Base-by-base conservation (phyloP, 192 early-diverging fungal species). In the Linderina pennispora region DNA sequence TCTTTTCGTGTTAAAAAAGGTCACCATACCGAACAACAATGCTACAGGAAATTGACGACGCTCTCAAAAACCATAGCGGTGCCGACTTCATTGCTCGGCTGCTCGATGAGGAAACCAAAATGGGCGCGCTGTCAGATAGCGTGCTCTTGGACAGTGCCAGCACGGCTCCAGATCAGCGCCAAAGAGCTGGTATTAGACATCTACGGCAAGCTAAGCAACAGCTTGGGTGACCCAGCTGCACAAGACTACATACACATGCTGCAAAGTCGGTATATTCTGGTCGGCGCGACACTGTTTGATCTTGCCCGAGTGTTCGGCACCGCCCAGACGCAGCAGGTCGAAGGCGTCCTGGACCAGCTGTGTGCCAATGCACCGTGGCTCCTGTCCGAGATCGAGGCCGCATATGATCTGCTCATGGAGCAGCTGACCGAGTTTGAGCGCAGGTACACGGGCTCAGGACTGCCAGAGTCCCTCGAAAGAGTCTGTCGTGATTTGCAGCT, bases 281-380 rank as follows among this genome's bases (percentile, higher is more conserved):
- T 69, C 17, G 65, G 65, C 7, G 65, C 65, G n/a, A 69, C 65
- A 23, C 38, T 81, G 32, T 68, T 81, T 57, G 80, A 81, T 26
- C 36, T 79, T 21, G 65, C 75, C 9, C 42, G 44, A 1, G 66
- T 53, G 25, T 79, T 76, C 61, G 53, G 65, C 31, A 62, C 48
- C 31, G 64, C 63, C 2, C 50, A 76, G 33, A 57, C 67, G 2
- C 58, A 57, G 14, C 50, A 59, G 26, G 48, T 74, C 14, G 48
- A 49, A 31, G 49, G 37, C 21, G 33, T 77, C 23, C 46, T 79
- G 9, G 52, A 53, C 14, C 37, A 26, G n/a, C 51, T 81, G 31
- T 67, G 68, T 23, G 46, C 67, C 39, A 28, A 55, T 31, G 63
- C 74, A 0, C 73, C 80, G 3, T 58, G 58, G 45, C 62, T 81